These are phyloP conservation scores for Ganoderma meredithae DNA, from an alignment of 1,284 basidiomycete species.

Conservation along the genomic window DNA sequence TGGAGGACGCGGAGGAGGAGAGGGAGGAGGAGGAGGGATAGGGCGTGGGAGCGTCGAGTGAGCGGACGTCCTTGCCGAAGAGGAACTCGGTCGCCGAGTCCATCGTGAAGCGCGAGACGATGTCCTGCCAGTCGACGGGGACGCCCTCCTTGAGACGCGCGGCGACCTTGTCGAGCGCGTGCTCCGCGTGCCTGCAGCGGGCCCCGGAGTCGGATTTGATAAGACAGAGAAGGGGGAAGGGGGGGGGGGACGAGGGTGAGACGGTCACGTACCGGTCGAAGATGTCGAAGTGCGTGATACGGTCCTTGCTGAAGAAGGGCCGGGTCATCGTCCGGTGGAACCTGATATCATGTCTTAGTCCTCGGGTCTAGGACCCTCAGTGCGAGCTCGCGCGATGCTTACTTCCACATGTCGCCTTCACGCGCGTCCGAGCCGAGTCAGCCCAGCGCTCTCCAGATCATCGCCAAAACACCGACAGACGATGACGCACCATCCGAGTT, in stretches of 20 bases:
- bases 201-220: too few relatives aligned
- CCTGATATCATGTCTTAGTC: slow-evolving; percentile 38
- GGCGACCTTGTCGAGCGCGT: slow-evolving; percentile 42
- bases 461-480: too few relatives aligned
- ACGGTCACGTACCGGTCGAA: too few relatives aligned
- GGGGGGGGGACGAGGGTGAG: too few relatives aligned
- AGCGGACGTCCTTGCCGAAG: slow-evolving; percentile 46
- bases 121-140: slow-evolving; percentile 59
- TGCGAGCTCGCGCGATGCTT: neutral
- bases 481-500: slow-evolving; percentile 44
- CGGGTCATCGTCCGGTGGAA: slow-evolving; percentile 60
- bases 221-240: too few relatives aligned
- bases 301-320: slow-evolving; percentile 58
- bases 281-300: slow-evolving; percentile 58
- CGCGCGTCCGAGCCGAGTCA: neutral
- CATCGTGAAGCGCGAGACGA: slow-evolving; percentile 47
- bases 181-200: slow-evolving; percentile 43
- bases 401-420: slow-evolving; percentile 44
- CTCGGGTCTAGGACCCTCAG: neutral
- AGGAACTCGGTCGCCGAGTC: slow-evolving; percentile 51
- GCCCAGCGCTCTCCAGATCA: neutral
- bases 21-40: slow-evolving; percentile 34
- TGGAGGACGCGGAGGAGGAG: too few relatives aligned
- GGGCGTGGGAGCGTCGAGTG: slow-evolving; percentile 40
- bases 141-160: slow-evolving; percentile 49